Evolutionary conservation across 331 rosid species (phyloP).

Genomic region (Telfairia occidentalis): DNA sequence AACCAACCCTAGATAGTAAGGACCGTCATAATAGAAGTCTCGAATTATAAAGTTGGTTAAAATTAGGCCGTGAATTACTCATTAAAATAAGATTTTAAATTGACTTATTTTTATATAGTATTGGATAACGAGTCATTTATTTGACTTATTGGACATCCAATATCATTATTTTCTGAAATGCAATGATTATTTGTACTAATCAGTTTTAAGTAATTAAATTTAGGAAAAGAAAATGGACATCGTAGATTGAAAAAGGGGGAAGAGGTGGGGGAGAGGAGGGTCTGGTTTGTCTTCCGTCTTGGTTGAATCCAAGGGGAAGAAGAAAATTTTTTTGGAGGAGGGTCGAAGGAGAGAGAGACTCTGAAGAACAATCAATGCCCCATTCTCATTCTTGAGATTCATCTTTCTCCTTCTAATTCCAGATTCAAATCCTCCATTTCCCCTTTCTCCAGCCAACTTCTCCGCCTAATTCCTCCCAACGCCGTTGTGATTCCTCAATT

Average conservation of each 20-base stretch:
- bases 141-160: neutral
- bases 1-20: neutral
- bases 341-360: constrained; percentile 20
- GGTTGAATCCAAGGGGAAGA: constrained; percentile 12
- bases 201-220: neutral
- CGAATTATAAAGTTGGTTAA: neutral
- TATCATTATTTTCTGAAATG: neutral
- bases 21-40: neutral
- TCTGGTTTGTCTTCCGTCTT: neutral
- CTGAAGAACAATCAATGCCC: constrained; percentile 3
- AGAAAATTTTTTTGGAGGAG: constrained; percentile 7
- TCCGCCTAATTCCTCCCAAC: constrained; percentile 6
- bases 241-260: constrained; percentile 6
- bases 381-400: constrained; percentile 10
- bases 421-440: constrained; percentile 4
- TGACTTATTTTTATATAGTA: neutral
- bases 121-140: neutral
- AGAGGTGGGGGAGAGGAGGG: neutral
- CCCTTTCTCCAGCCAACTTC: neutral
- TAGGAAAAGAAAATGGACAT: neutral
- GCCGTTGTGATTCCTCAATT: neutral
- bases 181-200: neutral
- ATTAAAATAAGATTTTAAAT: neutral
- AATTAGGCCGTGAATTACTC: neutral
- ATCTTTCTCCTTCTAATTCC: neutral